Conservation (phyloP, 176 grass and related monocot genomes). For the Oryza longistaminata region DNA sequence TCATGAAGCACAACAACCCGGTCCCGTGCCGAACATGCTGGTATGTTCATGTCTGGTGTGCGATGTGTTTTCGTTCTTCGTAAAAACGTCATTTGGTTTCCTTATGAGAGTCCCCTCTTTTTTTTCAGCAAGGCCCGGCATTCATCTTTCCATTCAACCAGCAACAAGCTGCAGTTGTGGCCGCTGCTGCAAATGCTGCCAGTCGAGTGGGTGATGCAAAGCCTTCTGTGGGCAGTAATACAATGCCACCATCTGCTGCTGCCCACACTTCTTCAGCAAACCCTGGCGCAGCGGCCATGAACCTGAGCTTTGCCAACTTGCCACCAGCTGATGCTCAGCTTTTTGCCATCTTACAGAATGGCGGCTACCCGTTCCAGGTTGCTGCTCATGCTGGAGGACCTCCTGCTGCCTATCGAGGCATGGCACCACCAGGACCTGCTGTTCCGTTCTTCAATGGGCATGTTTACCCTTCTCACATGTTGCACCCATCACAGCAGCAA, state of each 20-base stretch:
- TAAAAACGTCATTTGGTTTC: neutral
- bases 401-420: slow-evolving; percentile 64
- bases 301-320: slow-evolving; percentile 83
- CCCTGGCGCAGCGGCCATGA: slow-evolving; percentile 59
- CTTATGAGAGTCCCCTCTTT: slow-evolving; percentile 20
- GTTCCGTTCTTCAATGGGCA: slow-evolving; percentile 91
- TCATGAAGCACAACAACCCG: slow-evolving; percentile 70
- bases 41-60: slow-evolving; percentile 35
- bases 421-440: slow-evolving; percentile 56
- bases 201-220: slow-evolving; percentile 58
- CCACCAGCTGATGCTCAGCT: slow-evolving; percentile 71
- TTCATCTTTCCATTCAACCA: slow-evolving; percentile 91
- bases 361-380: slow-evolving; percentile 68
- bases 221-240: slow-evolving; percentile 44
- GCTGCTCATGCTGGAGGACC: slow-evolving; percentile 65
- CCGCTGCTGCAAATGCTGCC: slow-evolving; percentile 51
- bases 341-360: slow-evolving; percentile 79
- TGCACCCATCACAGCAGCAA: slow-evolving; percentile 80
- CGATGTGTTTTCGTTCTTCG: neutral
- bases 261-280: slow-evolving; percentile 39
- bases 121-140: slow-evolving; percentile 68
- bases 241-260: slow-evolving; percentile 40
- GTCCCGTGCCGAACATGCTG: slow-evolving; percentile 61
- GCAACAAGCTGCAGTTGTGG: slow-evolving; percentile 61
- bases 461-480: slow-evolving; percentile 78